These are phyloP conservation scores for Globisporangium polare DNA, from an alignment of 352 stramenopile genomes.

Conservation along the genomic window DNA sequence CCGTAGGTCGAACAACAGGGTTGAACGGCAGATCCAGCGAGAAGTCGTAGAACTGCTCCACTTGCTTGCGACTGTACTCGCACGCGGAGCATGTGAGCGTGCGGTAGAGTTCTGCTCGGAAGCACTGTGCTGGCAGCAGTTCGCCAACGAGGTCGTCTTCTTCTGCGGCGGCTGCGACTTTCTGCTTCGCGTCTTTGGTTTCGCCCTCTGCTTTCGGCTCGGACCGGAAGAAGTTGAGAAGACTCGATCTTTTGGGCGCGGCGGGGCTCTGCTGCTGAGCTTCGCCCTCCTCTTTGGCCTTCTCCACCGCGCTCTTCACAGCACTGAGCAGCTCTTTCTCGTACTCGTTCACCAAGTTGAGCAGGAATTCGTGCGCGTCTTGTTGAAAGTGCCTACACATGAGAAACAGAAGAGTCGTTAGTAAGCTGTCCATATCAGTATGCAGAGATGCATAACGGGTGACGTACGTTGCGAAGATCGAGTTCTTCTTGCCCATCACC, in stretches of 20 bases:
- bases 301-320: slow-evolving; percentile 25
- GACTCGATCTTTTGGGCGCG: slow-evolving; percentile 36
- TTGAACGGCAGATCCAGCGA: slow-evolving; percentile 73
- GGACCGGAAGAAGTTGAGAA: slow-evolving; percentile 61
- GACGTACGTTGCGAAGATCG: slow-evolving; percentile 82
- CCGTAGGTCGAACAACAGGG: slow-evolving; percentile 11
- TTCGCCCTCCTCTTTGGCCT: slow-evolving; percentile 12
- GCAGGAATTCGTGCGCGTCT: slow-evolving; percentile 85
- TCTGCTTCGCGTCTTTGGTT: neutral
- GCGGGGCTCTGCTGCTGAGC: slow-evolving; percentile 7
- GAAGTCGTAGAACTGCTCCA: slow-evolving; percentile 86
- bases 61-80: slow-evolving; percentile 70
- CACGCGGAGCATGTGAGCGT: slow-evolving; percentile 77
- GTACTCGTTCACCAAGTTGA: slow-evolving; percentile 81
- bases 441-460: no score
- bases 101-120: slow-evolving; percentile 70
- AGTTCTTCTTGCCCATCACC: slow-evolving; percentile 71
- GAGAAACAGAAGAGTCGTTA: no score
- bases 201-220: slow-evolving; percentile 19
- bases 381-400: slow-evolving; percentile 75
- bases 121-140: slow-evolving; percentile 70
- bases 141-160: slow-evolving; percentile 44
- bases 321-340: slow-evolving; percentile 72
- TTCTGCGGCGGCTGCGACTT: slow-evolving; percentile 16
- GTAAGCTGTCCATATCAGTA: no score